Evolutionary conservation across 2,329 filamentous ascomycete genomes (phyloP).

Genomic region (Fusarium mexicanum): DNA sequence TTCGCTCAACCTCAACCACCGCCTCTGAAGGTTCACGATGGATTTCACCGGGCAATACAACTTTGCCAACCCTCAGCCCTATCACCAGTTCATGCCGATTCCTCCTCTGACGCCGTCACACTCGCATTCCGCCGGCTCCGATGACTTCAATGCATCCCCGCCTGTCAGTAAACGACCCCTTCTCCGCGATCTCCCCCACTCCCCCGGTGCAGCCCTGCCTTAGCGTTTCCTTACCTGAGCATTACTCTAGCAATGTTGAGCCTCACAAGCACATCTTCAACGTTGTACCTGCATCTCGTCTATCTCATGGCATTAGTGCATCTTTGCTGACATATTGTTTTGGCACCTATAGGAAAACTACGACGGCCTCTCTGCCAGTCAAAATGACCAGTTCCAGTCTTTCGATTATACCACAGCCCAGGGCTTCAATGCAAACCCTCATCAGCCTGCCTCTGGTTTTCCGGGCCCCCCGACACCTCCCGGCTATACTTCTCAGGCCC

Average conservation of each 20-base stretch:
- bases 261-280: slow-evolving; percentile 18
- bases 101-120: slow-evolving; percentile 65
- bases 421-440: slow-evolving; percentile 52
- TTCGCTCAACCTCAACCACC: neutral
- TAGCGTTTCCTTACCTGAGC: slow-evolving; percentile 48
- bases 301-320: slow-evolving; percentile 15
- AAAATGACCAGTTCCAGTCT: slow-evolving; percentile 58
- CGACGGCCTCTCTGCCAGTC: slow-evolving; percentile 53
- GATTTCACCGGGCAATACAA: slow-evolving; percentile 61
- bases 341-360: slow-evolving; percentile 57
- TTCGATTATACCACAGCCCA: slow-evolving; percentile 53
- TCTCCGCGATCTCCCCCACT: slow-evolving; percentile 42
- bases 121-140: slow-evolving; percentile 63
- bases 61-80: slow-evolving; percentile 60
- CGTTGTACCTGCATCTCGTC: slow-evolving; percentile 24
- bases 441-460: slow-evolving; percentile 47
- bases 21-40: slow-evolving; percentile 50
- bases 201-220: slow-evolving; percentile 42
- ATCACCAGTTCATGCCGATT: slow-evolving; percentile 64
- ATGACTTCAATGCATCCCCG: slow-evolving; percentile 65
- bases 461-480: slow-evolving; percentile 64
- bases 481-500: slow-evolving; percentile 48
- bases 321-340: slow-evolving; percentile 22
- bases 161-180: slow-evolving; percentile 57
- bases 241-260: slow-evolving; percentile 45